Evolutionary conservation across 352 stramenopile species (phyloP), one percentile per base, ranked within the genome.

Genomic region (Phytopythium delawarense): DNA sequence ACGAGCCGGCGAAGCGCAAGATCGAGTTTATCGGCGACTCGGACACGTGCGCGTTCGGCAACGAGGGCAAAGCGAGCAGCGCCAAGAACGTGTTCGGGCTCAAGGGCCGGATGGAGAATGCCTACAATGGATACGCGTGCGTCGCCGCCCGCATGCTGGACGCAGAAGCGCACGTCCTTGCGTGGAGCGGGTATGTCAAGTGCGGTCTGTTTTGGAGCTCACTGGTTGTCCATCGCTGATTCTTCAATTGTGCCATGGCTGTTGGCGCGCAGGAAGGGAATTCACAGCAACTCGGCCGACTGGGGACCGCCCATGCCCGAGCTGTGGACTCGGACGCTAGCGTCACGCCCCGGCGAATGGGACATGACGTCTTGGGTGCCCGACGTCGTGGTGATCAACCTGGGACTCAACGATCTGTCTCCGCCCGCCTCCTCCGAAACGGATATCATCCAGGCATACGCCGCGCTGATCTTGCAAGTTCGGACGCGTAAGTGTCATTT

Each of bases 21-120:
- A 92, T 95, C 60, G 84, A 92, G 68, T 92, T 92, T 64, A 89
- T 94, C 62, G 87, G 87, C 40, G 87, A 93, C 60, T 92, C 85
- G 45, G 83, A 92, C 57, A 94, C 87, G 25, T 92, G 84, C 61
- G 87, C 79, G 6, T 92, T 93, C 44, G 84, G 87, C n/a, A 95
- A 95, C 51, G 87, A 95, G 63, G 84, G 87, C 55, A 86, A 87
- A 48, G 73, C 74, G 28, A 87, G 76, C 52, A 88, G 80, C 57
- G 74, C 78, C 40, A 89, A 89, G 59, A 88, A 81, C 42, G 68
- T 91, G 37, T 95, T 95, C 49, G 80, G 84, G 51, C 90, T 94
- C 76, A 95, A 95, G 63, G 87, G 84, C 7, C 84, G 84, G 30
- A 93, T 92, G 83, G 84, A 94, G 63, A 95, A 95, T 65, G 81